These are phyloP conservation scores for Penicillium canescens DNA, from an alignment of 495 filamentous ascomycete species.

Conservation along the genomic window DNA sequence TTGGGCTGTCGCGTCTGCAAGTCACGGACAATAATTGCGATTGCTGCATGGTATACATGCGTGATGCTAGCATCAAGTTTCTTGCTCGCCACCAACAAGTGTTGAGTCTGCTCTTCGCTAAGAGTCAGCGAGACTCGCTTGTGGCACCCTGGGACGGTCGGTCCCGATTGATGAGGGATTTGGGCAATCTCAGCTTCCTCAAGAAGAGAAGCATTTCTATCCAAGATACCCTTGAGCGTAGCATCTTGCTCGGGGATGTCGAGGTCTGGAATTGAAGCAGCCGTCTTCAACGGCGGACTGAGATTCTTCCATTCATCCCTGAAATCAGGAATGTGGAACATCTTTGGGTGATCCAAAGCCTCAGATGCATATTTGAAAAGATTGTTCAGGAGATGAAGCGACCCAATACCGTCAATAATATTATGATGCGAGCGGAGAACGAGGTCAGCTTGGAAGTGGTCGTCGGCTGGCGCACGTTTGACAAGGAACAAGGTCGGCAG, in stretches of 20 bases:
- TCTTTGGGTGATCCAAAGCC: constrained; percentile 5
- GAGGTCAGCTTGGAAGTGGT: constrained; percentile 26
- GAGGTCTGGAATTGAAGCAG: constrained; percentile 16
- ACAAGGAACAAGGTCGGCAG: constrained; percentile 42
- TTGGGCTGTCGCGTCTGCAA: constrained; percentile 6
- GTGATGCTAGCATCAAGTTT: constrained; percentile 17
- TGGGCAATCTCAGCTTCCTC: constrained; percentile 18
- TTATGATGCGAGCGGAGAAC: constrained; percentile 48
- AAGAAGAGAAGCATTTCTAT: constrained; percentile 13
- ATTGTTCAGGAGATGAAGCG: constrained; percentile 36
- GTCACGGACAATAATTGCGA: constrained; percentile 20
- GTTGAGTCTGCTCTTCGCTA: constrained; percentile 8
- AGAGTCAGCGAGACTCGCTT: constrained; percentile 23
- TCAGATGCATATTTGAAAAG: constrained; percentile 17
- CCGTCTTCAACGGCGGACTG: constrained; percentile 25
- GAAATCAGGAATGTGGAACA: constrained; percentile 12
- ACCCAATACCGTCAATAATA: constrained; percentile 51
- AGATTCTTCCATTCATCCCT: constrained; percentile 22
- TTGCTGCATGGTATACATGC: constrained; percentile 30
- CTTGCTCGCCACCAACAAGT: constrained; percentile 14
- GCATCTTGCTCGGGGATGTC: constrained; percentile 11
- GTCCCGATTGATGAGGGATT: constrained; percentile 12
- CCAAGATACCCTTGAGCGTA: constrained; percentile 6
- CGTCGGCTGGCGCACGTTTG: constrained; percentile 4
- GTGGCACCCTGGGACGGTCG: constrained; percentile 17